A percentile compares a stretch with the other conserved stretches of the same genome.
Evolutionary conservation across 2,329 filamentous ascomycete species (phyloP).

Genomic region (Emergomyces pasteurianus): DNA sequence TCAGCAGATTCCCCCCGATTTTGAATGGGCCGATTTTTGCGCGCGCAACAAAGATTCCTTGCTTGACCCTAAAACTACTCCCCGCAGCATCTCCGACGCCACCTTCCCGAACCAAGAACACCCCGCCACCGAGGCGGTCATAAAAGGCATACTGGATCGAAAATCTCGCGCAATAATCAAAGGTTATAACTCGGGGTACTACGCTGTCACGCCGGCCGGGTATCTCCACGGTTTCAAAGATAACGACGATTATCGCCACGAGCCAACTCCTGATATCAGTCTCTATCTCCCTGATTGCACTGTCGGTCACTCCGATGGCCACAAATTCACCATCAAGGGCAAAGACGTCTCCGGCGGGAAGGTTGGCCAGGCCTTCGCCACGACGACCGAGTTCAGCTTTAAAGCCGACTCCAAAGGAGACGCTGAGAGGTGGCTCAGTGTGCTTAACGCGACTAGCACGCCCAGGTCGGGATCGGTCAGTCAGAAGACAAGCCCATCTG

Average conservation of each 20-base stretch:
- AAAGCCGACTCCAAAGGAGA: constrained; percentile 73
- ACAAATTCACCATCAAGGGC: constrained; percentile 90
- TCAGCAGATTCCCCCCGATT: constrained; percentile 68
- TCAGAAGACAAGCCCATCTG: not conserved
- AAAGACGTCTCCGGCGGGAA: constrained; percentile 74
- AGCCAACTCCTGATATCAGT: constrained; percentile 64
- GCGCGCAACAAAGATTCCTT: constrained; percentile 59
- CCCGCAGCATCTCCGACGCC: constrained; percentile 62
- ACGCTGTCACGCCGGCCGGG: constrained; percentile 76
- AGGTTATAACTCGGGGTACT: constrained; percentile 71
- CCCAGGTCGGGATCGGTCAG: not conserved
- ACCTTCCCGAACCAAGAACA: constrained; percentile 85
- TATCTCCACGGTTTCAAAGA: constrained; percentile 96
- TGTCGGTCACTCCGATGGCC: constrained; percentile 58
- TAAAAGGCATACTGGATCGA: constrained; percentile 79
- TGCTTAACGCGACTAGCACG: not conserved
- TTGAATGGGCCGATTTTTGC: constrained; percentile 84
- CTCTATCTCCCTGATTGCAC: constrained; percentile 86
- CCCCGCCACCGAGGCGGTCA: constrained; percentile 62
- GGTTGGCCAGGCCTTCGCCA: constrained; percentile 67
- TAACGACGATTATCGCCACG: constrained; percentile 55
- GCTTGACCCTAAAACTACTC: constrained; percentile 62
- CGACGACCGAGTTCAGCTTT: constrained; percentile 70
- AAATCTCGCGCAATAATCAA: constrained; percentile 77
- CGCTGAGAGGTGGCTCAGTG: constrained; percentile 59